phyloP scores from a whole-genome alignment of 768 basidiomycete species.

The Podaxis rugospora region DNA sequence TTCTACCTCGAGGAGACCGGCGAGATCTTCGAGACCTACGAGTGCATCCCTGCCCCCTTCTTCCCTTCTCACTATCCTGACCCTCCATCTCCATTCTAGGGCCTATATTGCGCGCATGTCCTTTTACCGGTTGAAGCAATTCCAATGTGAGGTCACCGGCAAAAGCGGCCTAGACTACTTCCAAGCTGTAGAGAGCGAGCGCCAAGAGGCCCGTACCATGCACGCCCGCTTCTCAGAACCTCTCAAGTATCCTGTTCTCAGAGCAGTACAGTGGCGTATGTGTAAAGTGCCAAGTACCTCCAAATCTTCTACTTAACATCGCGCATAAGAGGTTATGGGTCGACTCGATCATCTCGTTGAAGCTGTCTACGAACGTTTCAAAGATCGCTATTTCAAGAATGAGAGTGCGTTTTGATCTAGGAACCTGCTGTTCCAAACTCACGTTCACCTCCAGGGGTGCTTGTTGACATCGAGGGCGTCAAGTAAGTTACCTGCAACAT shows the following conservation, averaged over 20 bases:
- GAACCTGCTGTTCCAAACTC: conserved; percentile 15
- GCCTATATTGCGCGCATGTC: conserved; percentile 90
- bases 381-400: conserved; percentile 87
- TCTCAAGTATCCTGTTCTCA: conserved; percentile 88
- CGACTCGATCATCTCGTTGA: conserved; percentile 94
- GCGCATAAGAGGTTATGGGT: conserved; percentile 83
- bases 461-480: conserved; percentile 83
- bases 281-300: conserved; percentile 24
- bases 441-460: conserved; percentile 53
- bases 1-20: conserved; percentile 93
- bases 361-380: conserved; percentile 92
- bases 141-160: conserved; percentile 96
- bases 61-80: conserved; percentile 22
- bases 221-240: conserved; percentile 90
- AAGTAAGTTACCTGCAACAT: conserved; percentile 48
- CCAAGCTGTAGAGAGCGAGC: conserved; percentile 89
- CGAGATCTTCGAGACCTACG: conserved; percentile 96
- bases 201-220: conserved; percentile 81
- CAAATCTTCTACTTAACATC: conserved; percentile 13
- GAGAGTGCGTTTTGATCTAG: conserved; percentile 63
- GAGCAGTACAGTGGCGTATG: conserved; percentile 96
- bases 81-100: conserved; percentile 27
- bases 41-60: conserved; percentile 53
- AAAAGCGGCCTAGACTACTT: conserved; percentile 94
- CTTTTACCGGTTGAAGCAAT: conserved; percentile 91